phyloP scores from a whole-genome alignment of 306 rosid species.

The Citrullus mucosospermus region DNA sequence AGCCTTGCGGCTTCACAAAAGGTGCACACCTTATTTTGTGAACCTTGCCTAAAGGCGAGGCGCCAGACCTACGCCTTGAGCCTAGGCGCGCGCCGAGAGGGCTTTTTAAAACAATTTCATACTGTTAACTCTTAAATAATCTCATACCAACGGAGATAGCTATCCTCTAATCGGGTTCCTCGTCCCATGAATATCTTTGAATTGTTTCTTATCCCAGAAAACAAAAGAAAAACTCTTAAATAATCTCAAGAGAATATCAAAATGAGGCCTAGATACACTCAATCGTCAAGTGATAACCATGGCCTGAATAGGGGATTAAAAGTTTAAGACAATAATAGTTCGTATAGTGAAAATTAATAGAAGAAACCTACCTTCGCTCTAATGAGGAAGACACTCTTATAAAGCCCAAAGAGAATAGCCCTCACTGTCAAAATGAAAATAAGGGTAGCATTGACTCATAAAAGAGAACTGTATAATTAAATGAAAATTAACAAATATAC shows the following conservation, averaged over 20 bases:
- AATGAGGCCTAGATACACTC: neutral
- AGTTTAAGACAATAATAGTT: neutral
- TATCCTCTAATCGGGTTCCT: too few species aligned
- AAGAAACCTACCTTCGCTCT: conserved; percentile 34
- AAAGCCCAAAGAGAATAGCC: conserved; percentile 53
- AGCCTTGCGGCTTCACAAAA: too few species aligned
- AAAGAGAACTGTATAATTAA: neutral
- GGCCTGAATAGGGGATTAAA: neutral
- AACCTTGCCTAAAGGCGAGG: too few species aligned
- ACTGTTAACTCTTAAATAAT: neutral
- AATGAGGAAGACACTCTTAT: conserved; percentile 36
- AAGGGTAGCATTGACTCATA: neutral
- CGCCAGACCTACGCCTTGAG: too few species aligned
- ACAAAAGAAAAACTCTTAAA: neutral
- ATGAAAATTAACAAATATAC: neutral
- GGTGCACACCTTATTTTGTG: too few species aligned
- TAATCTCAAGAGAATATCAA: neutral
- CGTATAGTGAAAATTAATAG: neutral
- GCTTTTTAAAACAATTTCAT: neutral
- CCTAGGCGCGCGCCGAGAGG: too few species aligned
- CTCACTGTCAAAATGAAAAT: conserved; percentile 38
- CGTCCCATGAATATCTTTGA: too few species aligned
- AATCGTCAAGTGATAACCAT: neutral
- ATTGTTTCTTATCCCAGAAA: too few species aligned
- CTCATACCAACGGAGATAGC: neutral